Conservation (phyloP, 1,139 yeast genomes). For the Hyphopichia pseudoburtonii region DNA sequence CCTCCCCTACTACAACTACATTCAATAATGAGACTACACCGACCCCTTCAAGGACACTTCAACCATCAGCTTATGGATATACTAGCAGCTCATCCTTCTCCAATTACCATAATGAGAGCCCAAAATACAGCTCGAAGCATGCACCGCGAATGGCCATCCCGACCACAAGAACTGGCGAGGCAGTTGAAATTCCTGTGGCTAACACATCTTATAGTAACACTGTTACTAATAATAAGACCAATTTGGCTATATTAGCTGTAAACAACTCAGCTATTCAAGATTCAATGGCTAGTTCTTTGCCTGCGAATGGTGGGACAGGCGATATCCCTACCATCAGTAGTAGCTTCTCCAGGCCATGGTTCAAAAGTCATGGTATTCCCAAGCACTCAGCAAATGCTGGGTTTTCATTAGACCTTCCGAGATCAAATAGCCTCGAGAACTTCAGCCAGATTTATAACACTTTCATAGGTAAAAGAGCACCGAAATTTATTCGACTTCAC, state of each 20-base stretch:
- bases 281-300: background rate
- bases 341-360: slow-evolving; percentile 16
- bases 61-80: background rate
- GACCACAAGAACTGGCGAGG: slow-evolving; percentile 75
- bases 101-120: slow-evolving; percentile 2
- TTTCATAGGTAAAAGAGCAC: slow-evolving; percentile 19
- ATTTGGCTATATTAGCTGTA: slow-evolving; percentile 6
- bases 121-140: slow-evolving; percentile 41
- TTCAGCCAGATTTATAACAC: slow-evolving; percentile 17
- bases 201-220: slow-evolving; percentile 22
- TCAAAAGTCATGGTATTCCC: slow-evolving; percentile 25
- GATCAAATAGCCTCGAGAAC: slow-evolving; percentile 22
- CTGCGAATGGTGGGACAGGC: slow-evolving; percentile 1
- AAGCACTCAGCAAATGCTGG: slow-evolving; percentile 9
- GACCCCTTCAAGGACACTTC: background rate
- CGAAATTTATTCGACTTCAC: slow-evolving; percentile 15
- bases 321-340: background rate
- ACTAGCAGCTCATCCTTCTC: background rate
- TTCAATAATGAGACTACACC: background rate
- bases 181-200: slow-evolving; percentile 67
- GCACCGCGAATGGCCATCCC: slow-evolving; percentile 84
- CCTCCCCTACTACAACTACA: slow-evolving; percentile 3
- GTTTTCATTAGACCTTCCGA: slow-evolving; percentile 16
- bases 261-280: slow-evolving; percentile 6
- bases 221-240: slow-evolving; percentile 1